Evolutionary conservation across 129 eudicot species (phyloP).

Genomic region (Ambrosia artemisiifolia): DNA sequence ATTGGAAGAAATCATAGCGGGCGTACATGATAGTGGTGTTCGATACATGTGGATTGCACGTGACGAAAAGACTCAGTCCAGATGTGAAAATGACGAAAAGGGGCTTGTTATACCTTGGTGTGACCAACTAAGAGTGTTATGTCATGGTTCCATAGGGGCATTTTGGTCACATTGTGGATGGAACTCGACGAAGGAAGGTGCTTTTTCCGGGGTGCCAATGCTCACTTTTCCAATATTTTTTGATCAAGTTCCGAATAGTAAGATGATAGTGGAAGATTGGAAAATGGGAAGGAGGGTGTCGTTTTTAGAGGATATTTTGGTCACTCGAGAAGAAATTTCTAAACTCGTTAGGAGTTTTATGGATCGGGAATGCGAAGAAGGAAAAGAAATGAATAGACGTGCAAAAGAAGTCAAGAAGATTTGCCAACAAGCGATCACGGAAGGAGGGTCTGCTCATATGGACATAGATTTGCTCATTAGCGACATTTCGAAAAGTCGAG

Average conservation of each 20-base stretch:
- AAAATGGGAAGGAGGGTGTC: conserved; percentile 44
- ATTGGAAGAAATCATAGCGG: conserved; percentile 50
- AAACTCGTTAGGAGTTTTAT: conserved; percentile 41
- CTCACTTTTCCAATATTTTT: conserved; percentile 52
- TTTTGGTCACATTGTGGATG: conserved; percentile 94
- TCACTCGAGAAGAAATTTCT: conserved; percentile 41
- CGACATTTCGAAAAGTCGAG: conserved; percentile 19
- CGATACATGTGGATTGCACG: conserved; percentile 68
- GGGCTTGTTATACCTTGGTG: conserved; percentile 71
- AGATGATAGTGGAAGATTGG: conserved; percentile 71
- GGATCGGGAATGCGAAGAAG: conserved; percentile 50
- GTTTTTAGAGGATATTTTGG: conserved; percentile 19
- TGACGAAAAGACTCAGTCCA: conserved; percentile 27
- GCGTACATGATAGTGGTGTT: conserved; percentile 53
- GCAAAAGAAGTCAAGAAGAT: conserved; percentile 40
- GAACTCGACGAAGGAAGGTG: conserved; percentile 73
- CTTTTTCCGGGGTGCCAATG: conserved; percentile 56
- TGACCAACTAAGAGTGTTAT: conserved; percentile 64
- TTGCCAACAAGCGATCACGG: conserved; percentile 28
- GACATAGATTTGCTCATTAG: conserved; percentile 46
- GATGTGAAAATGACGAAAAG: conserved; percentile 12
- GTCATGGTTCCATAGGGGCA: conserved; percentile 62
- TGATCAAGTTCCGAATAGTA: conserved; percentile 66
- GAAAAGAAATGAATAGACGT: conserved; percentile 42
- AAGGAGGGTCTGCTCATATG: conserved; percentile 46